Percentiles rank a stretch among this genome's conserved stretches.
phyloP scores from a whole-genome alignment of 2,329 filamentous ascomycete species.

The Cytospora chrysosperma region DNA sequence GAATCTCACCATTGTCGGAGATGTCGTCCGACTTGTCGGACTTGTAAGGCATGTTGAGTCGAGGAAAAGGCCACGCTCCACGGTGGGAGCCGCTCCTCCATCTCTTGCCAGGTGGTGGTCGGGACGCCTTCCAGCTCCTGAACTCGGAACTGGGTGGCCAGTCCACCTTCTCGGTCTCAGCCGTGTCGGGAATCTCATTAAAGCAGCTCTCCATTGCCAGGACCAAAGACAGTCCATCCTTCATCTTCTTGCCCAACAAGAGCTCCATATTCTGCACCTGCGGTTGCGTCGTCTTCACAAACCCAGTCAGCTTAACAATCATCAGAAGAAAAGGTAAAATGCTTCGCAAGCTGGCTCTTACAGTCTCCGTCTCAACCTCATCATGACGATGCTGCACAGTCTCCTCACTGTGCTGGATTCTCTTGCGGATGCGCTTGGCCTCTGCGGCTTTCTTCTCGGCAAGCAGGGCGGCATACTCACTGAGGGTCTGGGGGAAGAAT shows the following conservation, averaged over 20 bases:
- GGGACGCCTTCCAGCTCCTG: conserved; percentile 1
- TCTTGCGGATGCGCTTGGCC: conserved; percentile 12
- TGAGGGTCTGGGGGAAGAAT: conserved; percentile 6
- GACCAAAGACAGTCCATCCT: not conserved
- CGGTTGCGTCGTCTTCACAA: not conserved
- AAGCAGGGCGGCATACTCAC: conserved; percentile 10
- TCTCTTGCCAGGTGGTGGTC: not conserved
- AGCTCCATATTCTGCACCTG: not conserved
- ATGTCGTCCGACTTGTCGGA: not conserved
- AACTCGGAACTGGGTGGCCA: conserved; percentile 9
- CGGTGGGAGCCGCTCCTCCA: not conserved
- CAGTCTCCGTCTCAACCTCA: not conserved
- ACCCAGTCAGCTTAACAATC: conserved; percentile 1
- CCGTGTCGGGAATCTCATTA: conserved; percentile 3
- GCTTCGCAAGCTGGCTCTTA: not conserved
- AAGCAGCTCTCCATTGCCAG: conserved; percentile 14
- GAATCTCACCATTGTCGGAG: not conserved
- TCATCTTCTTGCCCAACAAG: not conserved
- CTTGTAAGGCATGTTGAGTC: not conserved
- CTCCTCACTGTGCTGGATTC: conserved; percentile 9
- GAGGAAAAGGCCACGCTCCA: conserved; percentile 5
- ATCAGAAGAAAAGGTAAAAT: not conserved
- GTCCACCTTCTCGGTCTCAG: not conserved
- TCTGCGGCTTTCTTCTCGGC: conserved; percentile 10
- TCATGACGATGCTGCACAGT: not conserved